Percentiles rank a stretch among this genome's conserved stretches.
phyloP scores from a whole-genome alignment of 2,329 filamentous ascomycete species.

The Aspergillus sp. region DNA sequence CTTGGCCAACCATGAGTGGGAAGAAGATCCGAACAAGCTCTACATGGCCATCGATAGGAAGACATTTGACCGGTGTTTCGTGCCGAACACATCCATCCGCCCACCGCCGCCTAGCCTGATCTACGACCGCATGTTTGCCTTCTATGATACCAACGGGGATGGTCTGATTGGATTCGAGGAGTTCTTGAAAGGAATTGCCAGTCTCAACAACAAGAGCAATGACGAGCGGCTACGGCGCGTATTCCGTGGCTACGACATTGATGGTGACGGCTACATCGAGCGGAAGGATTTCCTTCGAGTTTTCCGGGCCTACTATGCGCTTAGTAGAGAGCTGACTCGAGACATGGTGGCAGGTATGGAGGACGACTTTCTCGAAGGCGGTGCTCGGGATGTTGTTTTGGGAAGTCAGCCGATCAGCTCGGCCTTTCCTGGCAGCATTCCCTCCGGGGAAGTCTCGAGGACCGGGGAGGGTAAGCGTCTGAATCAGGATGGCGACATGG shows the following conservation, averaged over 20 bases:
- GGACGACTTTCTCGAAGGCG: constrained; percentile 73
- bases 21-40: constrained; percentile 75
- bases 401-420: constrained; percentile 78
- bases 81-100: constrained; percentile 77
- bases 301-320: constrained; percentile 87
- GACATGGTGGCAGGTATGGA: constrained; percentile 79
- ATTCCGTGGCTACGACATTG: constrained; percentile 88
- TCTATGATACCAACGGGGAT: constrained; percentile 90
- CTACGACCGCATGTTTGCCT: constrained; percentile 94
- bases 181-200: constrained; percentile 79
- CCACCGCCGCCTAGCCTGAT: constrained; percentile 83
- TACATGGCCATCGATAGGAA: constrained; percentile 84
- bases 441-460: constrained; percentile 62
- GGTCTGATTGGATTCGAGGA: constrained; percentile 90
- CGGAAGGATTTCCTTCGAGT: constrained; percentile 87
- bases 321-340: constrained; percentile 85
- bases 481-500: constrained; percentile 64
- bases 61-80: constrained; percentile 88
- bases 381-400: constrained; percentile 74
- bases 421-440: constrained; percentile 70
- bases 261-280: constrained; percentile 81
- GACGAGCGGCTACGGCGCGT: constrained; percentile 71
- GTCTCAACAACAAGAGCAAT: constrained; percentile 58
- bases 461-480: constrained; percentile 68
- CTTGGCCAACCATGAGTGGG: constrained; percentile 83